These are phyloP conservation scores for Rubroshorea leprosula DNA, from an alignment of 345 rosid genomes.

Conservation along the genomic window DNA sequence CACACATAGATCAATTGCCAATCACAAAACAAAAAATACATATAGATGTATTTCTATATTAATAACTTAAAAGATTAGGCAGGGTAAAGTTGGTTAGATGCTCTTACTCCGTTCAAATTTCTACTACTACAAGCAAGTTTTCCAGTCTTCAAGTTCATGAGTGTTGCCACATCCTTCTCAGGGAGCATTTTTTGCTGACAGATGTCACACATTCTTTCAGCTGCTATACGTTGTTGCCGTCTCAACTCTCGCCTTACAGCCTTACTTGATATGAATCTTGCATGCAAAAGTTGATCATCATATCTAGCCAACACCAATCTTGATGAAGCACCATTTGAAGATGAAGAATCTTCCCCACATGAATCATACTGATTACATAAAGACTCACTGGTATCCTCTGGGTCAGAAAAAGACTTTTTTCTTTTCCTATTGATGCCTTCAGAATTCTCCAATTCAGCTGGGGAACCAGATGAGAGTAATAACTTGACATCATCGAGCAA, in stretches of 20 bases:
- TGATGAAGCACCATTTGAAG: constrained; percentile 38
- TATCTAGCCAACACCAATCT: constrained; percentile 41
- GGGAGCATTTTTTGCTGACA: constrained; percentile 92
- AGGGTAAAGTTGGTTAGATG: constrained; percentile 5
- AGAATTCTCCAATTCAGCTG: constrained; percentile 29
- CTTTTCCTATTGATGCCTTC: constrained; percentile 41
- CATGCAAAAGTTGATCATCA: constrained; percentile 54
- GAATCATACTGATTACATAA: constrained; percentile 53
- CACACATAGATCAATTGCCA: no score
- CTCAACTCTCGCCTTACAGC: constrained; percentile 67
- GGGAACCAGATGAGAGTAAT: constrained; percentile 45
- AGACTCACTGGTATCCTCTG: constrained; percentile 65
- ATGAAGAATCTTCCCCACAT: constrained; percentile 62
- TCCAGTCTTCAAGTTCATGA: constrained; percentile 72
- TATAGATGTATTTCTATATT: no score
- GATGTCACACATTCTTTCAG: constrained; percentile 84
- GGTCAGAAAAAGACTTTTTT: constrained; percentile 72
- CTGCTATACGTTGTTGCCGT: constrained; percentile 66
- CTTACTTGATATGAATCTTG: constrained; percentile 54
- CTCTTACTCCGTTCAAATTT: constrained; percentile 65
- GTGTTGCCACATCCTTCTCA: constrained; percentile 74
- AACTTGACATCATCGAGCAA: constrained; percentile 47
- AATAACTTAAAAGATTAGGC: constrained; percentile 7
- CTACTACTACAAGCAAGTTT: constrained; percentile 77
- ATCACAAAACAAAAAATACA: no score